Base-by-base conservation (phyloP, 805 yeast species). In the Zygosaccharomyces pseudorouxii region DNA sequence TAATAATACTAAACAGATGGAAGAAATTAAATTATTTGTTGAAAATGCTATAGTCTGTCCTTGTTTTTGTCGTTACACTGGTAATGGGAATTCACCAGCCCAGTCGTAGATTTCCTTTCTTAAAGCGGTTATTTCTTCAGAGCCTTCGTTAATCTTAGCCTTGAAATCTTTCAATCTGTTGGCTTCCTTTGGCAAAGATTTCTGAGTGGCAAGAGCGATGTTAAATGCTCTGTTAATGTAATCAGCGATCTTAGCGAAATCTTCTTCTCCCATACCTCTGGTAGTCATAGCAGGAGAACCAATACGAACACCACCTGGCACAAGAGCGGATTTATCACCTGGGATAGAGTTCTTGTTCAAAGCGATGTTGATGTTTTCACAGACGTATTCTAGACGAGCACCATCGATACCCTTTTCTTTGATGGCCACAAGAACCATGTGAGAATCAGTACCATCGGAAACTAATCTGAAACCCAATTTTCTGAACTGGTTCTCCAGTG, bases 231-330 rank as follows among this genome's bases (percentile, higher is more conserved):
- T 73, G 75, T 84, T 89, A 70, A 88, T 86, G 78, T 82, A 90
- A 56, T 76, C 73, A 46, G 83, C 96, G 61, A 92, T 86, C 64
- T 78, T 80, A 60, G 71, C 78, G 71, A 92, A 93, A 67, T 93
- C 97, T 51, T 75, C 83, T 69, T 86, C 89, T 51, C 89, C 86
- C 62, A 89, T 80, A 58, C 99, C 99, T 76, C 99, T 88, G 51
- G 97, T 88, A 55, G 97, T 81, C 98, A 92, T 92, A 49, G 97
- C 97, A 57, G 99, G 99, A 45, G 99, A 86, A 65, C 99, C 99
- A 54, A 92, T 85, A 75, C 99, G 86, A 56, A 92, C 81, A 69
- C 99, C 99, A 62, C 95, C 92, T 68, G 99, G 98, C 55, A 89
- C 92, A 55, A 92, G 78, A 46, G 98, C 98, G 39, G 95, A 86